A percentile compares a stretch with the other conserved stretches of the same genome.
Evolutionary conservation across 2,329 filamentous ascomycete genomes (phyloP).

Genomic region (Epichloe aotearoae): DNA sequence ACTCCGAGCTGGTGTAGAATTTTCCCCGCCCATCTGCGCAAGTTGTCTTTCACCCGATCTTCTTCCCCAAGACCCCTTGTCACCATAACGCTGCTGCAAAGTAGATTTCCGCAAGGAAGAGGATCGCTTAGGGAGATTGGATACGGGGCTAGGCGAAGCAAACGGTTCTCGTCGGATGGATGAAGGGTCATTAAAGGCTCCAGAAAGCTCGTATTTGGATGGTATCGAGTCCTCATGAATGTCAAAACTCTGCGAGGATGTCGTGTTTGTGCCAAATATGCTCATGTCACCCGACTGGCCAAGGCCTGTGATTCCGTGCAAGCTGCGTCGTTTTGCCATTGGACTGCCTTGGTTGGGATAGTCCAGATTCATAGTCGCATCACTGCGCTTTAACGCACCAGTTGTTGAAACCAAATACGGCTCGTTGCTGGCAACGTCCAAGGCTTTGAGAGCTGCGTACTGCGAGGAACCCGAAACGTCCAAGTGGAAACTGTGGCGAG

Average conservation of each 20-base stretch:
- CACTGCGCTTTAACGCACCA: conserved; percentile 84
- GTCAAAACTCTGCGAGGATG: conserved; percentile 34
- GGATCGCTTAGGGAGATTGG: conserved; percentile 51
- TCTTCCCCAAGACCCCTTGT: conserved; percentile 50
- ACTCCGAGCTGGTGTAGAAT: conserved; percentile 44
- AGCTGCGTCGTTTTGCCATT: conserved; percentile 77
- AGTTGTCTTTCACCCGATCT: conserved; percentile 44
- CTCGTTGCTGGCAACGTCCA: conserved; percentile 27
- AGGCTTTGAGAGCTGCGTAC: conserved; percentile 35
- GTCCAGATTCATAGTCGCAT: conserved; percentile 80
- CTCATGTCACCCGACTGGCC: conserved; percentile 47
- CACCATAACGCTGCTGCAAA: conserved; percentile 67
- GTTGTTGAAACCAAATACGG: conserved; percentile 28
- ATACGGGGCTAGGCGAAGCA: conserved; percentile 33
- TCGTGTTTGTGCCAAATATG: conserved; percentile 54
- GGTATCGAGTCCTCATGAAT: conserved; percentile 33
- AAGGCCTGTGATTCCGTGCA: conserved; percentile 60
- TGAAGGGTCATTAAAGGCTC: conserved; percentile 10
- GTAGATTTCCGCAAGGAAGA: conserved; percentile 78
- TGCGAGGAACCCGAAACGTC: conserved; percentile 42
- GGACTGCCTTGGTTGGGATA: conserved; percentile 68
- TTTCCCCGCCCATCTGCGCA: conserved; percentile 37
- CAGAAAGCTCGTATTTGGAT: conserved; percentile 42
- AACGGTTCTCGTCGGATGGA: conserved; percentile 23
- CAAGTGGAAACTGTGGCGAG: conserved; percentile 42